Conservation (phyloP, 306 rosid genomes). For the Lathyrus aphaca region DNA sequence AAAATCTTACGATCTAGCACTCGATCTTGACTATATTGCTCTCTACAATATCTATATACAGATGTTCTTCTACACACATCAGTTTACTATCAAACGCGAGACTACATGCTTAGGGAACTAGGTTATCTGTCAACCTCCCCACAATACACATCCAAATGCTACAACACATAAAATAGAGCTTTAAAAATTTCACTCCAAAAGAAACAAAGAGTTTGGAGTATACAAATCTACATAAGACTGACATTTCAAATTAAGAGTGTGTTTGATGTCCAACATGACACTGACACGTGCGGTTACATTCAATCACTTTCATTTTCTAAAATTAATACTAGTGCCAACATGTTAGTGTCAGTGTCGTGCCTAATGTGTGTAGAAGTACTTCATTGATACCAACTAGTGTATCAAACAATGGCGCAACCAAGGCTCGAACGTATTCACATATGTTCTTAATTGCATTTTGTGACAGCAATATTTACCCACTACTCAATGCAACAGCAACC, state of each 20-base stretch:
- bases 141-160: background rate
- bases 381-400: conserved; percentile 1
- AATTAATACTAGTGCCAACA: background rate
- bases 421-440: background rate
- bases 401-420: conserved; percentile 18
- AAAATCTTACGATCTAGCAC: no score
- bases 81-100: background rate
- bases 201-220: background rate
- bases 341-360: background rate
- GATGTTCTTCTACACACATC: background rate
- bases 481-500: background rate
- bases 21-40: no score
- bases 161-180: background rate
- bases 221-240: background rate
- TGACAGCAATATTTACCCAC: background rate
- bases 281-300: background rate
- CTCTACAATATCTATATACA: no score
- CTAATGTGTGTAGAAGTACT: background rate
- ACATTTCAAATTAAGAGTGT: background rate
- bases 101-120: background rate
- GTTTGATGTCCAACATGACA: background rate
- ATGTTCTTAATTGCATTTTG: no score
- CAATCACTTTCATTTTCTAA: background rate
- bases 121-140: background rate
- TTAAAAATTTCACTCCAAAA: background rate